Base-by-base conservation (phyloP, 2,329 filamentous ascomycete species). In the Sphaceloma murrayae region DNA sequence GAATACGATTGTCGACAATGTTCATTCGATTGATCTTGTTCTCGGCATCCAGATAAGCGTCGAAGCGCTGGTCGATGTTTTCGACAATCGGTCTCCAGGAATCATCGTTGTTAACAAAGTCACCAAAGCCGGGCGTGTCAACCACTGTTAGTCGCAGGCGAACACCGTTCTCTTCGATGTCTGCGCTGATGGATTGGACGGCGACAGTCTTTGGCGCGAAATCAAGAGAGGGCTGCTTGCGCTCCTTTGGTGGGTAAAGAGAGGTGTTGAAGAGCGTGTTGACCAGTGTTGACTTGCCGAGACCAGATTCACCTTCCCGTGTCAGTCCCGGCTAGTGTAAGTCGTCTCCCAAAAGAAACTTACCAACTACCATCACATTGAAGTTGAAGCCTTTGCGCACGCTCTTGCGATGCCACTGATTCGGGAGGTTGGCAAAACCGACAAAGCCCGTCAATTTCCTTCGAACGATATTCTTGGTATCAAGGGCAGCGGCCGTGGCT, bases 1-100 rank as follows among this genome's bases (percentile, higher is more conserved):
- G 91, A 52, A 98, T 93, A 58, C 91, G 85, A 76, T 96, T 98
- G 72, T 98, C 91, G 51, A 98, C 83, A 66, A 96, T 96, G 77
- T 98, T 98, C 81, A 95, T 94, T 59, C 91, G 86, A 75, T 98
- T 98, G 65, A 98, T 87, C 78, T 96, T 98, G 80, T 98, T 98
- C 77, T 98, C 91, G 34, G 91, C 89, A 68, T 98, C 91, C 48
- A 98, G 76, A 67, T 96, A 98, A 44, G 91, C 88, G 67, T 98
- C 91, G 62, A 91, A 98, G 56, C 91, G 85, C 75, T 94, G 87
- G 75, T 98, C 91, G 60, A 98, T 96, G 75, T 96, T 96, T 74
- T 98, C 91, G 58, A 95, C 82, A 68, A 98, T 98, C 46, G 91
- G 91, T 61, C 91, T 80, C 91, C 91, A 98, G 19, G 91, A 98